A percentile compares a stretch with the other conserved stretches of the same genome.
Conservation (phyloP, 257 asterid species). For the Paulownia fortunei region DNA sequence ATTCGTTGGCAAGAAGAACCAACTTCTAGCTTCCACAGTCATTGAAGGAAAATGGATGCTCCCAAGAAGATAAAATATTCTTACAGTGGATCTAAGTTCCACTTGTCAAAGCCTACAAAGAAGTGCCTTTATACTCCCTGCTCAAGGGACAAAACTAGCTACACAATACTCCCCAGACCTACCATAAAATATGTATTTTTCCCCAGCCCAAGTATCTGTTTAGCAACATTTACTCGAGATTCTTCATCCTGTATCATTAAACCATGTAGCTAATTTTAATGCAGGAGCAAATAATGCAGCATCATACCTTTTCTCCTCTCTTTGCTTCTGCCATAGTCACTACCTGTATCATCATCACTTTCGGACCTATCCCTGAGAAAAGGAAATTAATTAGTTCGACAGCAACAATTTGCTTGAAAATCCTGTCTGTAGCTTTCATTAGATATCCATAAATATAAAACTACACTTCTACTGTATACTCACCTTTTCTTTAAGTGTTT, state of each 20-base stretch:
- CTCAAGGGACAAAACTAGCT: background rate
- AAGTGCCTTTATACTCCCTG: background rate
- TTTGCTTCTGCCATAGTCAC: slow-evolving; percentile 49
- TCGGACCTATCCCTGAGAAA: slow-evolving; percentile 71
- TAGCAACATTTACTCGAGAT: background rate
- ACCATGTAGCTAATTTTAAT: slow-evolving; percentile 14
- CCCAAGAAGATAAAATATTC: background rate
- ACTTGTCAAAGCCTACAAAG: background rate
- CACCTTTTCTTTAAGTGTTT: slow-evolving; percentile 70
- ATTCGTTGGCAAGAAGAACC: background rate
- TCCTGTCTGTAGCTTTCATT: slow-evolving; percentile 1
- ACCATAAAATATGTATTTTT: background rate
- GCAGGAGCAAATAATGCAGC: slow-evolving; percentile 18
- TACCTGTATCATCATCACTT: slow-evolving; percentile 58
- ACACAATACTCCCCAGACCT: background rate
- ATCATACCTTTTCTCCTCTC: slow-evolving; percentile 66
- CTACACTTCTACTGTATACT: background rate
- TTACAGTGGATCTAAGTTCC: too few species aligned
- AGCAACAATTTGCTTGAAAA: slow-evolving; percentile 3
- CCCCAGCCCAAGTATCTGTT: background rate
- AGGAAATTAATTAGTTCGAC: slow-evolving; percentile 26
- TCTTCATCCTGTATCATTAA: background rate
- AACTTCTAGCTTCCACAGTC: background rate
- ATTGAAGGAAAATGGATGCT: background rate
- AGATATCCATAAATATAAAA: background rate